These are phyloP conservation scores for Salvia rosmarinus DNA, from an alignment of 257 asterid species.

Conservation along the genomic window DNA sequence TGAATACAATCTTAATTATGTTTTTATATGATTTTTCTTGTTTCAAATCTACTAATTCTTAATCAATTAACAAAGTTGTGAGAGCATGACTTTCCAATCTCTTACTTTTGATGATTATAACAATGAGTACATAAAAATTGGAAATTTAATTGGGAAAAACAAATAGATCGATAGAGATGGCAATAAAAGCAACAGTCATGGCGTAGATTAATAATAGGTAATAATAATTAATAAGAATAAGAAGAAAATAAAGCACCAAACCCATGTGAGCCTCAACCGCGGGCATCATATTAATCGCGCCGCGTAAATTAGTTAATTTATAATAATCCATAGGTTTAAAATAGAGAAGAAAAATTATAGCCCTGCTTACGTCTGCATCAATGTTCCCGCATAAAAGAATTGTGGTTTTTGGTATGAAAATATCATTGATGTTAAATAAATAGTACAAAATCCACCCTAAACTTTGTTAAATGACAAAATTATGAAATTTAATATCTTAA, in stretches of 20 bases:
- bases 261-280: constrained; percentile 4
- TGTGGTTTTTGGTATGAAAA: too few relatives aligned
- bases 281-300: background rate
- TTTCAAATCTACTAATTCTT: too few relatives aligned
- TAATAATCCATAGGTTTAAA: background rate
- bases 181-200: constrained; percentile 7
- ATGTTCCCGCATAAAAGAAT: too few relatives aligned
- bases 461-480: too few relatives aligned
- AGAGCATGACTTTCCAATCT: background rate
- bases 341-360: background rate
- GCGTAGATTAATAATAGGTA: background rate
- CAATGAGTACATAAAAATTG: background rate
- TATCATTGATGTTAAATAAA: too few relatives aligned
- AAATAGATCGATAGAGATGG: background rate
- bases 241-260: background rate
- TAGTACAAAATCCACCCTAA: too few relatives aligned
- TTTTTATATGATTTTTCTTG: too few relatives aligned
- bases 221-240: too few relatives aligned
- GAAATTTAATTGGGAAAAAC: background rate
- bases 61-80: too few relatives aligned
- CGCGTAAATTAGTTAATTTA: background rate
- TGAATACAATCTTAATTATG: constrained; percentile 7
- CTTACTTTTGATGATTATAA: background rate
- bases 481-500: too few relatives aligned
- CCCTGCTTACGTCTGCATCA: too few relatives aligned